These are phyloP conservation scores for Dendrocalamus sinicus DNA, from an alignment of 176 grass and related monocot genomes.

Conservation along the genomic window DNA sequence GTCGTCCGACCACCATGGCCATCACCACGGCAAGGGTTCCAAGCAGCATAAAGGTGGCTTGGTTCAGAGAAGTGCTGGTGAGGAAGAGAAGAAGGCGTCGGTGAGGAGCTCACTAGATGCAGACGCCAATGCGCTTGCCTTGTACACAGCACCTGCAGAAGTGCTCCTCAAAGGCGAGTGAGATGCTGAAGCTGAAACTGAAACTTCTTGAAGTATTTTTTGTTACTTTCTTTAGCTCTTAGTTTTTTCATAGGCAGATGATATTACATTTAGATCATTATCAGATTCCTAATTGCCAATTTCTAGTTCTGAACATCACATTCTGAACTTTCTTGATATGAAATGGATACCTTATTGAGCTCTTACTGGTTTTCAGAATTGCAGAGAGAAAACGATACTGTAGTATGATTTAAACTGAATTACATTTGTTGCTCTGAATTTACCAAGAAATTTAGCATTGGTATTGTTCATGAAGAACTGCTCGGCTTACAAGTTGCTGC, in stretches of 20 bases:
- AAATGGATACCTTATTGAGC: not conserved
- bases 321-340: not conserved
- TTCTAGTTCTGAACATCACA: not conserved
- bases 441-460: not conserved
- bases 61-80: conserved; percentile 34
- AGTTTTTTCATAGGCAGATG: not conserved
- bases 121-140: conserved; percentile 43
- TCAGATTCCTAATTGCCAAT: not conserved
- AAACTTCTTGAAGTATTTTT: not conserved
- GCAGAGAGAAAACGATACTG: not conserved
- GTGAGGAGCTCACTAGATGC: conserved; percentile 48
- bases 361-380: not conserved
- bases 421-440: conserved; percentile 13
- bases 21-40: conserved; percentile 41
- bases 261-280: not conserved
- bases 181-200: not conserved
- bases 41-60: conserved; percentile 47
- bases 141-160: conserved; percentile 54
- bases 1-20: conserved; percentile 44
- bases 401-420: not conserved
- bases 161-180: conserved; percentile 87
- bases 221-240: not conserved
- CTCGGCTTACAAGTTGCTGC: not conserved
- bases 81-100: conserved; percentile 38
- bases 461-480: not conserved